A percentile compares a stretch with the other conserved stretches of the same genome.
These are phyloP conservation scores for Nicotiana undulata DNA, from an alignment of 257 asterid genomes.

Conservation along the genomic window DNA sequence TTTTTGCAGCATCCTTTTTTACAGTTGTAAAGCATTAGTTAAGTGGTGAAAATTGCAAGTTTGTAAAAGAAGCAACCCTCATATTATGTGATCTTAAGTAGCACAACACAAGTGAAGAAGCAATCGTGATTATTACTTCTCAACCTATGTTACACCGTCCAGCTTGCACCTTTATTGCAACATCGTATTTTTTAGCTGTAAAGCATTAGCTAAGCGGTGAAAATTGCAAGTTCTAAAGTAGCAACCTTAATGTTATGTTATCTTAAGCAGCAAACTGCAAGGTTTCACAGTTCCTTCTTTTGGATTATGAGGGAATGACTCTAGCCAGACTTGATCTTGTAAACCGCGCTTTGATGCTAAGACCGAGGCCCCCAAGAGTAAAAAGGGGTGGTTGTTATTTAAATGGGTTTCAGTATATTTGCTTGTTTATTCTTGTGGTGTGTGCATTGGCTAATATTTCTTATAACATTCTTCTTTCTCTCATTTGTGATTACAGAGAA, in stretches of 20 bases:
- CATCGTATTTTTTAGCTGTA: neutral
- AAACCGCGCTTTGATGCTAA: neutral
- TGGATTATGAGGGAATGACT: neutral
- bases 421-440: neutral
- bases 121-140: neutral
- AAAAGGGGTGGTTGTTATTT: neutral
- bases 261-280: neutral
- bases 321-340: neutral
- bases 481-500: conserved; percentile 43
- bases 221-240: neutral
- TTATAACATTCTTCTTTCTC: neutral
- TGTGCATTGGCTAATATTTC: neutral
- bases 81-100: too few species aligned
- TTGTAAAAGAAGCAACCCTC: neutral
- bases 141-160: neutral
- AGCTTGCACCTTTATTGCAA: neutral
- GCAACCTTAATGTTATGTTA: neutral
- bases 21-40: neutral
- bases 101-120: too few species aligned
- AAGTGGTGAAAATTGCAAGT: neutral
- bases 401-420: neutral
- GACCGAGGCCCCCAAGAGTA: neutral
- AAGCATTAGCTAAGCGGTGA: neutral
- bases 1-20: neutral
- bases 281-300: neutral